These are phyloP conservation scores for Naganishia cerealis DNA, from an alignment of 1,284 basidiomycete genomes.

Conservation along the genomic window DNA sequence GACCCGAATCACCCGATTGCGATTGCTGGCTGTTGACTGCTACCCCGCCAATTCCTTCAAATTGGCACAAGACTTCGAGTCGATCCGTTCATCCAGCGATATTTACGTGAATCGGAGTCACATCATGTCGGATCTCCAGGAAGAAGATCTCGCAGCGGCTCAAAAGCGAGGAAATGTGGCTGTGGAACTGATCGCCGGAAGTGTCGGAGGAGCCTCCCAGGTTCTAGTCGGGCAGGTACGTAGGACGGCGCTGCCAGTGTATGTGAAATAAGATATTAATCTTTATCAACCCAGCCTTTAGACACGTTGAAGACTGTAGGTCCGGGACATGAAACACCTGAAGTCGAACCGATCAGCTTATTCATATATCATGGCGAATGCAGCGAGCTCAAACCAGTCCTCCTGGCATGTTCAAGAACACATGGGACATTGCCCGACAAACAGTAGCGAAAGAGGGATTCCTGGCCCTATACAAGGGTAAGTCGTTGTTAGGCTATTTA, in stretches of 20 bases:
- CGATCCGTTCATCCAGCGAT: background rate
- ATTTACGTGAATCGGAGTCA: background rate
- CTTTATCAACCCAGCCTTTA: conserved; percentile 51
- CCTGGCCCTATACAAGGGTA: conserved; percentile 86
- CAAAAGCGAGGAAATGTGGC: conserved; percentile 26
- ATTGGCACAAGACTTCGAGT: too few relatives aligned
- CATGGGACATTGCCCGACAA: conserved; percentile 79
- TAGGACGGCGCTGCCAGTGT: background rate
- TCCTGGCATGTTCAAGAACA: conserved; percentile 70
- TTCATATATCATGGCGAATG: conserved; percentile 62
- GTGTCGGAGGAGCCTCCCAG: conserved; percentile 53
- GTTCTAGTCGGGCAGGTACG: conserved; percentile 76
- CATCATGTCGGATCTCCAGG: conserved; percentile 25
- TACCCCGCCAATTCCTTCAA: too few relatives aligned
- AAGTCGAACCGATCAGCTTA: conserved; percentile 43
- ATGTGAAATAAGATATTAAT: background rate
- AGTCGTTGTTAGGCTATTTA: background rate
- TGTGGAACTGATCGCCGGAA: conserved; percentile 31
- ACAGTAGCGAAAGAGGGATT: conserved; percentile 84
- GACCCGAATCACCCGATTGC: background rate
- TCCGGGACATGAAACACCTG: conserved; percentile 73
- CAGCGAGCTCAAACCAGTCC: conserved; percentile 57
- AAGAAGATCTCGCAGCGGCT: background rate
- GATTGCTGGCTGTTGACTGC: background rate
- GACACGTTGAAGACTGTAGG: conserved; percentile 73